Base-by-base conservation (phyloP, 2,329 filamentous ascomycete genomes). In the Colletotrichum salicis region DNA sequence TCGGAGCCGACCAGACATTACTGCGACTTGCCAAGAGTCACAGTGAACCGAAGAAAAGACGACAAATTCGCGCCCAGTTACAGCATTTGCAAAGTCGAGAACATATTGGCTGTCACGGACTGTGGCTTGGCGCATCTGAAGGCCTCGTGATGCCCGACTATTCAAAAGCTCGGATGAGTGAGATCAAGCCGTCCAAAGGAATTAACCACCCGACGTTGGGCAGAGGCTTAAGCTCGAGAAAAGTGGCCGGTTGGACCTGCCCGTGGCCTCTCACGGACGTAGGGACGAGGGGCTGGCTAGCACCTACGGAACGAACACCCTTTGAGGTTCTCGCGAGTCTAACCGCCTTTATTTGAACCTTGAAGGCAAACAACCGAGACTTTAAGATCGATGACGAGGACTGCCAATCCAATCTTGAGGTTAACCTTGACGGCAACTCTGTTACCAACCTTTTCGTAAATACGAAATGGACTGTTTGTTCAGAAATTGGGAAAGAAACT, bases 21-120 rank as follows among this genome's bases (percentile, higher is more conserved):
- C n/a, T 67, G 68, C 57, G 57, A 67, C 64, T 48, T 67, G 68
- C 68, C 68, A 71, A 67, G 68, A 57, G 33, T 3, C 33, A 45
- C 4, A 10, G 7, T 48, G 19, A 7, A n/a, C 19, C 41, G 19
- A 15, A 7, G 27, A 48, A 24, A 48, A 27, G 27, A 51, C 19
- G 19, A 48, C 19, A 15, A 1, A 10, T 3, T 3, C 5, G 51
- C 3, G 27, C n/a, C 19, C 22, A 13, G 33, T 51, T 15, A 33
- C 22, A n/a, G 1, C 31, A 8, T 7, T 24, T 13, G 8, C n/a
- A 29, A 52, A 24, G 19, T 22, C 45, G 4, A 35, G 45, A 62
- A 19, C 2, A 24, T 3, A 12, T n/a, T 4, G 11, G n/a, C n/a
- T 48, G 19, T 12, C 29, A 27, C 13, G n/a, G 11, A 10, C n/a